Conservation (phyloP, 352 stramenopile genomes). For the Elongisporangium anandrum region DNA sequence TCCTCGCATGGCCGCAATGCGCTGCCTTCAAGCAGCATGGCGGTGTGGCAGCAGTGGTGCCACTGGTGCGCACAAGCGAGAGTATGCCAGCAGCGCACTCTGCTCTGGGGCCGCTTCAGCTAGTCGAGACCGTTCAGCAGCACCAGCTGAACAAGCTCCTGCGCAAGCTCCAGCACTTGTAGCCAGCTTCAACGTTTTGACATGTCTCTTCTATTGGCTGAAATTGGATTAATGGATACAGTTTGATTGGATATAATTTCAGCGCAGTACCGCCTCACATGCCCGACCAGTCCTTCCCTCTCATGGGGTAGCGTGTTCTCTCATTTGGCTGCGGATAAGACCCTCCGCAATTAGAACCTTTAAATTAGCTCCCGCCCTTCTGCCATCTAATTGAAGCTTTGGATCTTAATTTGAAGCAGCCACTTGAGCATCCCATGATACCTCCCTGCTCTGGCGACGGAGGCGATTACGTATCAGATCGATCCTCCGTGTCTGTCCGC, state of each 20-base stretch:
- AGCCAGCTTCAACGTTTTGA: not conserved
- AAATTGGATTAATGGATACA: not conserved
- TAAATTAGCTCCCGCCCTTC: not conserved
- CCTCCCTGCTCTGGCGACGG: too few species aligned
- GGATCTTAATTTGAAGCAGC: not conserved
- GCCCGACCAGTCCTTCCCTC: not conserved
- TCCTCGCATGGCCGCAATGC: slow-evolving; percentile 49
- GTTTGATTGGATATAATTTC: slow-evolving; percentile 2
- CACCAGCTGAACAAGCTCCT: not conserved
- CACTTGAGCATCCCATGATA: too few species aligned
- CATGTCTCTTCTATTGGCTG: slow-evolving; percentile 3
- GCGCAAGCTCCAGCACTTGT: not conserved
- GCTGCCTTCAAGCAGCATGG: slow-evolving; percentile 10
- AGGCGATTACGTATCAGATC: too few species aligned
- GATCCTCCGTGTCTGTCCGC: too few species aligned
- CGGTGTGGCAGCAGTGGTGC: slow-evolving; percentile 1
- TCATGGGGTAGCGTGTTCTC: too few species aligned
- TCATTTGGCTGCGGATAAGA: not conserved
- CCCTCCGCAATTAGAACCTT: not conserved
- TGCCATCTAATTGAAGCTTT: not conserved
- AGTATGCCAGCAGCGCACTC: not conserved
- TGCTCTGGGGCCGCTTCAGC: not conserved
- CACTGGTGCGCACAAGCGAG: not conserved
- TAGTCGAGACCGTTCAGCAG: not conserved
- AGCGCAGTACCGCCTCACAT: not conserved